Base-by-base conservation (phyloP, 208 protist species). In the Leishmania major region DNA sequence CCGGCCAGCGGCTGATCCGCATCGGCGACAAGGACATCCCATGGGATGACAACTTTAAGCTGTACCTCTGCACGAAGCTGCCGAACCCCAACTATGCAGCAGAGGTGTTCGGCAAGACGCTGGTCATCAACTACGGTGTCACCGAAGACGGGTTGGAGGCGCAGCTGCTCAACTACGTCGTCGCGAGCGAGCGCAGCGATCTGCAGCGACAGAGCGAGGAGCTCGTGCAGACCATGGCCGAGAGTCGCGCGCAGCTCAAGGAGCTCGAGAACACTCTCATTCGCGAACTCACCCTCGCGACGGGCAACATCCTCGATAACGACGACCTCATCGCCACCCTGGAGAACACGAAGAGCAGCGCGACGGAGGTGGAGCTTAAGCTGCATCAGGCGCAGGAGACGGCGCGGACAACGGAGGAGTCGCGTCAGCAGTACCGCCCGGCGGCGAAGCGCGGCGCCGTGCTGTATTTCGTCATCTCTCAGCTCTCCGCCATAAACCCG, bases 71-170 rank as follows among this genome's bases (percentile, higher is more conserved):
- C 81, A 99, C 98, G 19, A 99, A 99, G 90, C 89, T 99, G 60
- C 85, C 96, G n/a, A 99, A 99, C 89, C 99, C 99, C 3, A 94
- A 99, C 80, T 99, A 99, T 89, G 87, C 97, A 0, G 99, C 99
- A 22, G 99, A 99, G 87, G 92, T 99, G 25, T 99, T 99, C 79
- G 96, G 97, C 57, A 99, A 99, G 91, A 95, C 97, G 40, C 98
- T 98, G 78, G 98, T 99, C 64, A 99, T 99, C 87, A 99, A 99
- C 92, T 99, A 99, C 90, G 96, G 94, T 45, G 99, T 99, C 62
- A 99, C 99, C 53, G 92, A 98, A 79, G 87, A 99, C 55, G 99
- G 99, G 25, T 93, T 99, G 76, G 96, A 99, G 86, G 96, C 99
- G 84, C 99, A 99, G 94, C 93, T 99, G 75, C 93, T 99, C 17